Evolutionary conservation across 139 green algal genomes (phyloP), one percentile per base, ranked within the genome.

Genomic region (Microglena sp.): DNA sequence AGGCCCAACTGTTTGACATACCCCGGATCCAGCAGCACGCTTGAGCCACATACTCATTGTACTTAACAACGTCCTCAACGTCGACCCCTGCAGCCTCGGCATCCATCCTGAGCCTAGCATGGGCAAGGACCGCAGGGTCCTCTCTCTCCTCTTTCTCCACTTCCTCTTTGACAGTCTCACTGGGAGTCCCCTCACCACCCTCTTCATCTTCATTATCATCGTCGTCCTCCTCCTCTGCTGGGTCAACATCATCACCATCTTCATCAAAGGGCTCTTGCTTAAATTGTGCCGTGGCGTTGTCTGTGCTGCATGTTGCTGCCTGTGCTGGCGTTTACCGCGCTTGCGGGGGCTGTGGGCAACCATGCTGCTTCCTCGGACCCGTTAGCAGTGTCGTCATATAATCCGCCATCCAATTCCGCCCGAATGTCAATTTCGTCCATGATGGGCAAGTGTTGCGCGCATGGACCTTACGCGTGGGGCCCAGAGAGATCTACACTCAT

Each of bases 121-220:
- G 11, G 40, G 40, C 40, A 50, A 11, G 40, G 15, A 15, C 40
- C 15, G 40, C 40, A 50, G 40, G 11, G 15, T 18, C 54, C 33
- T 18, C 45, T 43, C 24, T 28, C 28, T 58, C 36, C 24, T 11
- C 62, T 3, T 61, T 22, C 3, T 33, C 62, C n/a, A n/a, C n/a
- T n/a, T n/a, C n/a, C n/a, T n/a, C n/a, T n/a, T n/a, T n/a, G n/a
- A n/a, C n/a, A n/a, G 18, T 60, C 62, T 8, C n/a, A n/a, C n/a
- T n/a, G n/a, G n/a, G n/a, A n/a, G n/a, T n/a, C n/a, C 50, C 45
- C 62, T 61, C 45, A 3, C 4, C 62, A n/a, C 60, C 46, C 22
- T 35, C 34, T 2, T 32, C 59, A n/a, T 21, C 59, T 18, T 8
- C n/a, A 2, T 50, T 45, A 46, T 15, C 61, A 45, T 22, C 44